These are phyloP conservation scores for Arctium lappa DNA, from an alignment of 129 eudicot genomes.

Conservation along the genomic window DNA sequence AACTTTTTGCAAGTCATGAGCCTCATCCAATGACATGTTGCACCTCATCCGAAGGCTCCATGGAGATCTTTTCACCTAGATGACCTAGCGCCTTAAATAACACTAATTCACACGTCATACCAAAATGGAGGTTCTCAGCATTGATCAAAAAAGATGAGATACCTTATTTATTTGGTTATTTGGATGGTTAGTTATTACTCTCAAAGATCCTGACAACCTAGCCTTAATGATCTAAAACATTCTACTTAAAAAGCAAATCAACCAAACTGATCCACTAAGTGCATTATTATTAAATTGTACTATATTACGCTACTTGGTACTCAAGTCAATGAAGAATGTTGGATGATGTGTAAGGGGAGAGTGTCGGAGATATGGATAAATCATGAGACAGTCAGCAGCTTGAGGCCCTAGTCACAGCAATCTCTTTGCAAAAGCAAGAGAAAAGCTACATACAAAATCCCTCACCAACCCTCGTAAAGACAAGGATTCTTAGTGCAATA, in stretches of 20 bases:
- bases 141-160: not conserved
- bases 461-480: not conserved
- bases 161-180: not conserved
- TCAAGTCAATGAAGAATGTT: not conserved
- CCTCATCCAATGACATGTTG: not conserved
- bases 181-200: not conserved
- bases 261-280: constrained; percentile 9
- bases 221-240: not conserved
- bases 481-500: not conserved
- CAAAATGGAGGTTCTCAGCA: not conserved
- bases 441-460: not conserved
- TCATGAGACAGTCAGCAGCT: not conserved
- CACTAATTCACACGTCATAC: not conserved
- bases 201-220: not conserved
- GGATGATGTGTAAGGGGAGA: not conserved
- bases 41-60: not conserved
- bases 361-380: not conserved
- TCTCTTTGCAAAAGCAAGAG: not conserved
- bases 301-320: not conserved
- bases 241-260: not conserved
- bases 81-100: not conserved
- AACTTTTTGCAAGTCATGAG: not conserved
- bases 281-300: not conserved
- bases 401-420: not conserved
- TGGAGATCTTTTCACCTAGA: not conserved